Base-by-base conservation (phyloP, 1,284 basidiomycete genomes). In the Leccinum pachyderme region DNA sequence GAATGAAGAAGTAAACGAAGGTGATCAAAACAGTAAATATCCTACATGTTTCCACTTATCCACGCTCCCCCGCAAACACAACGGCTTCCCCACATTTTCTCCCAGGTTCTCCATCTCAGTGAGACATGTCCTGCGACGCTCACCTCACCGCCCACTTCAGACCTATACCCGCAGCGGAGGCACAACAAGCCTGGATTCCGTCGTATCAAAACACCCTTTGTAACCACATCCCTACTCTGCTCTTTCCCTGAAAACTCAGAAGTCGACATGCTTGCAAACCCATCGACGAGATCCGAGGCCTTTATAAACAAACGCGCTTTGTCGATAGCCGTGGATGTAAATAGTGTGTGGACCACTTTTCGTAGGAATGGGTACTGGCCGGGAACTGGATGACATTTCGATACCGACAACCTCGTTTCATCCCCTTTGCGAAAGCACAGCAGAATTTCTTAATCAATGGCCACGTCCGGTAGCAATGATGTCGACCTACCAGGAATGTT, bases 21-120 rank as follows among this genome's bases (percentile, higher is more conserved):
- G 18, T 18, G 22, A 18, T 22, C 37, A 22, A 41, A 22, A 22
- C 37, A 22, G 18, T 8, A 18, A 4, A 56, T 7, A 9, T 11
- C n/a, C 51, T 53, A 72, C n/a, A 46, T 1, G 15, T 58, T 60
- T 25, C 60, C 64, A 24, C n/a, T 59, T 46, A 61, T 63, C 86
- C 87, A 90, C 12, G 69, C 60, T 5, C 87, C 87, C n/a, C 86
- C 86, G 69, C 87, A 90, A 22, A 90, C 74, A 69, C 87, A 90
- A 31, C 76, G 74, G 33, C 63, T 66, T 37, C 67, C 69, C 84
- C 83, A 89, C 58, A 73, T 75, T 58, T 72, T 80, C 67, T 86
- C 82, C 85, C 86, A 90, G 24, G 76, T 71, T 48, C 69, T 73
- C 86, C 87, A 88, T 52, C 73, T 72, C 13, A 69, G 58, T 22